These are phyloP conservation scores for Anthracocystis panici-leucophaei DNA, from an alignment of 1,284 basidiomycete species.

Conservation along the genomic window DNA sequence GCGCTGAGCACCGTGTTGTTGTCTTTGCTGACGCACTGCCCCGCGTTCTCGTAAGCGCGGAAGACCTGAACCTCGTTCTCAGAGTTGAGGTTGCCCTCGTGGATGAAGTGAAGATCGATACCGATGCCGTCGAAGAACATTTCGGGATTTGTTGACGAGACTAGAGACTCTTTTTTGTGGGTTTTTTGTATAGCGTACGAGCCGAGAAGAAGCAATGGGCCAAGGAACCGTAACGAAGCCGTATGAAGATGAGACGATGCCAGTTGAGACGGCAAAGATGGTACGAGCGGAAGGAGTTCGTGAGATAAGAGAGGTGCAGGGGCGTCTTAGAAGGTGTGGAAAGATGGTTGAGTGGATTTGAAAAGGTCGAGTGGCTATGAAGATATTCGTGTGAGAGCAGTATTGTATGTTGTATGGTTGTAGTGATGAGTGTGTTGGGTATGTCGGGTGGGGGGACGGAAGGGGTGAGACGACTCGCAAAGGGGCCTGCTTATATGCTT, in stretches of 20 bases:
- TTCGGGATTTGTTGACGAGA: slow-evolving; percentile 4
- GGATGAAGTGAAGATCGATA: slow-evolving; percentile 30
- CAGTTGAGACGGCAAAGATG: background rate
- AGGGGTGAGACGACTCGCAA: background rate
- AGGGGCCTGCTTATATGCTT: slow-evolving; percentile 10
- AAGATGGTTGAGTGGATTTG: background rate
- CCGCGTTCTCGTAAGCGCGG: slow-evolving; percentile 11
- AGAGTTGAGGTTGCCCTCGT: slow-evolving; percentile 9
- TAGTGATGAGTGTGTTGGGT: background rate
- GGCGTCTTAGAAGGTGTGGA: background rate
- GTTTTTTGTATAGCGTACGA: background rate
- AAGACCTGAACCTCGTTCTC: slow-evolving; percentile 7
- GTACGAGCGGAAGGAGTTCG: background rate
- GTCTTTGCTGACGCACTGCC: background rate
- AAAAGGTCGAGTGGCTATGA: background rate
- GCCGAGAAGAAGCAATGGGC: background rate
- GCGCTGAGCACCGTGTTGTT: background rate
- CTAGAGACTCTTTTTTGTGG: slow-evolving; percentile 5
- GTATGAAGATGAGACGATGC: background rate
- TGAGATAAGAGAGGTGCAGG: too few species aligned
- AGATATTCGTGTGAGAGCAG: background rate
- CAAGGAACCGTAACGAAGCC: background rate
- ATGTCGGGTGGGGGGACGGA: slow-evolving; percentile 7
- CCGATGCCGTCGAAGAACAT: slow-evolving; percentile 31
- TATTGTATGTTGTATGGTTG: background rate